These are phyloP conservation scores for Aspergillus tanneri DNA, from an alignment of 2,329 filamentous ascomycete species.

Conservation along the genomic window DNA sequence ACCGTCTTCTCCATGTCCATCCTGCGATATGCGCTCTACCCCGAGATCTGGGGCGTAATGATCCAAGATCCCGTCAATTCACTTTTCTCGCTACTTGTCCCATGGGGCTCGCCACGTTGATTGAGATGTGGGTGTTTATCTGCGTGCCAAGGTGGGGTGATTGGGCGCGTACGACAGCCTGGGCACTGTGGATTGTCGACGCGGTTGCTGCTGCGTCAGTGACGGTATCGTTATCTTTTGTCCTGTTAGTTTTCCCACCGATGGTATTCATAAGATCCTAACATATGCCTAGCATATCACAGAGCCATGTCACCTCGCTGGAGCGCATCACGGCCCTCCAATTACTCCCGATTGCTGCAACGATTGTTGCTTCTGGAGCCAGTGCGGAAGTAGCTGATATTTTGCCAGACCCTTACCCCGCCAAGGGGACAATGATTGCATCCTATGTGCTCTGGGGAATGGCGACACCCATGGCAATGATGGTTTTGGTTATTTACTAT, in stretches of 20 bases:
- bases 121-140: constrained; percentile 61
- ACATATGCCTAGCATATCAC: constrained; percentile 35
- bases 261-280: constrained; percentile 22
- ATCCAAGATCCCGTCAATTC: constrained; percentile 63
- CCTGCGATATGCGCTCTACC: constrained; percentile 61
- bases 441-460: constrained; percentile 70
- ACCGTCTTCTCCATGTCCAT: constrained; percentile 56
- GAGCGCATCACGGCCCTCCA: constrained; percentile 63
- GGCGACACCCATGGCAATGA: constrained; percentile 60
- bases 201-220: constrained; percentile 44
- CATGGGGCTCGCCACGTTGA: constrained; percentile 64
- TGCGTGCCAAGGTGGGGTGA: constrained; percentile 58
- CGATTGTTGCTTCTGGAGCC: constrained; percentile 64
- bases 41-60: constrained; percentile 63
- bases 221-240: constrained; percentile 52
- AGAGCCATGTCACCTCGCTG: constrained; percentile 40
- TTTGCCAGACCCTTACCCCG: constrained; percentile 55
- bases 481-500: constrained; percentile 67
- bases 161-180: constrained; percentile 50
- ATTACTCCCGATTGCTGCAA: constrained; percentile 65
- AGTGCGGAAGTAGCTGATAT: constrained; percentile 64
- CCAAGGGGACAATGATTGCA: constrained; percentile 61
- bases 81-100: constrained; percentile 63
- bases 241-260: constrained; percentile 48
- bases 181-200: constrained; percentile 53